Evolutionary conservation across 805 yeast species (phyloP).

Genomic region (Candida anglica): DNA sequence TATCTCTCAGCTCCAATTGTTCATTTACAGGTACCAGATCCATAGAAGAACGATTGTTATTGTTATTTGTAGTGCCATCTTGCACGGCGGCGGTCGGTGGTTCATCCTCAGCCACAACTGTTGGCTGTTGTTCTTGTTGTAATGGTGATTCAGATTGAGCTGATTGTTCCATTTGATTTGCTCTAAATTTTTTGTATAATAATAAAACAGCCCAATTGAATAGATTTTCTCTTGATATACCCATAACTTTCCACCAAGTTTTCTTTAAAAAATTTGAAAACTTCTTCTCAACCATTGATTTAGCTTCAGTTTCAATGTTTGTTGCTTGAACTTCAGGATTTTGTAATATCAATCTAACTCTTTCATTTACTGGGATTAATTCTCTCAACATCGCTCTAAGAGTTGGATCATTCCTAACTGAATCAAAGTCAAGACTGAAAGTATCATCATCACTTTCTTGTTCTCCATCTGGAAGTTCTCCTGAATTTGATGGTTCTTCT

Average conservation of each 20-base stretch:
- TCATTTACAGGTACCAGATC: too few relatives aligned
- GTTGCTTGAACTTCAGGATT: conserved; percentile 29
- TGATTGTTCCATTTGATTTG: too few relatives aligned
- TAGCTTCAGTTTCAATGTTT: conserved; percentile 44
- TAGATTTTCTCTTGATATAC: conserved; percentile 45
- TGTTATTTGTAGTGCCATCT: too few relatives aligned
- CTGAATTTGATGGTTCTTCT: not conserved
- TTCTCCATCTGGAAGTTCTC: conserved; percentile 1
- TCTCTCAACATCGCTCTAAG: conserved; percentile 35
- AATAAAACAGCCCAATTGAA: conserved; percentile 48
- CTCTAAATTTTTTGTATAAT: too few relatives aligned
- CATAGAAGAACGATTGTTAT: too few relatives aligned
- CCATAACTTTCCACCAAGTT: conserved; percentile 56
- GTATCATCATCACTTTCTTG: conserved; percentile 6
- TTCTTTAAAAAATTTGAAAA: conserved; percentile 25
- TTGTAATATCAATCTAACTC: conserved; percentile 37
- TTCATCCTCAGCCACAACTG: too few relatives aligned
- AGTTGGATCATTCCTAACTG: conserved; percentile 33
- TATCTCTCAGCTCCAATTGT: conserved; percentile 10
- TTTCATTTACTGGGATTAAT: conserved; percentile 36
- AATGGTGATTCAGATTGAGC: too few relatives aligned
- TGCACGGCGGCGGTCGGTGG: too few relatives aligned
- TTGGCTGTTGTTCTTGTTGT: too few relatives aligned
- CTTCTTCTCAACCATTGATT: conserved; percentile 29
- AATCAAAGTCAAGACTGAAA: conserved; percentile 22